Conservation (phyloP, 1,284 basidiomycete genomes). For the Melampsora larici-populina region DNA sequence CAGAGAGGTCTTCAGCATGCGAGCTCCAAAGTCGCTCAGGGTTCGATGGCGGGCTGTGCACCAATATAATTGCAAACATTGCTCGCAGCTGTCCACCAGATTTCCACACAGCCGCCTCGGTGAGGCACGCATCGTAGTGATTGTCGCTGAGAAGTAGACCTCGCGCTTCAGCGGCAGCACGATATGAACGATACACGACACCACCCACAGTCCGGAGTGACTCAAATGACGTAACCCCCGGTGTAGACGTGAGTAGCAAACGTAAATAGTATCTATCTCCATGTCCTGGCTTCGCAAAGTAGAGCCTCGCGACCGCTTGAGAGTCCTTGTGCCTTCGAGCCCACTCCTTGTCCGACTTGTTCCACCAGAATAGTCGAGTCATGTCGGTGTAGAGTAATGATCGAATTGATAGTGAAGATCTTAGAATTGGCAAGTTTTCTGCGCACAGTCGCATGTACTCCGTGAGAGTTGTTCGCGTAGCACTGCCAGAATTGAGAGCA, state of each 20-base stretch:
- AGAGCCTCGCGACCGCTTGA: background rate
- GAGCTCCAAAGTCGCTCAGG: background rate
- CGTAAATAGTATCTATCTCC: slow-evolving; percentile 4
- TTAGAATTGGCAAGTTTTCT: too few relatives aligned
- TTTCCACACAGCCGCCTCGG: background rate
- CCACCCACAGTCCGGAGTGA: background rate
- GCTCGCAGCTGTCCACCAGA: background rate
- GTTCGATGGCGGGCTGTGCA: background rate
- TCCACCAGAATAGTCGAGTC: background rate
- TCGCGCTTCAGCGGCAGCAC: background rate
- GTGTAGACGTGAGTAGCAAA: background rate
- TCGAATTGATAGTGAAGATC: too few relatives aligned
- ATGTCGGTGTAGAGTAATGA: too few relatives aligned
- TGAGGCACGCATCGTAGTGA: background rate
- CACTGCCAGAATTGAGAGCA: too few relatives aligned
- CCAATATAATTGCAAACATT: background rate
- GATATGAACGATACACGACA: background rate
- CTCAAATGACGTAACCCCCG: background rate
- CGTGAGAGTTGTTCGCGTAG: too few relatives aligned
- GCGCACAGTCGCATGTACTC: too few relatives aligned
- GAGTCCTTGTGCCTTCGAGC: too few relatives aligned
- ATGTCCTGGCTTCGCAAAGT: background rate
- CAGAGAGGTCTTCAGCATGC: background rate
- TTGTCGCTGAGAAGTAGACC: background rate
- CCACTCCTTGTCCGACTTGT: too few relatives aligned